Conservation (phyloP, 2,329 filamentous ascomycete species). For the Monosporascus cannonballus region DNA sequence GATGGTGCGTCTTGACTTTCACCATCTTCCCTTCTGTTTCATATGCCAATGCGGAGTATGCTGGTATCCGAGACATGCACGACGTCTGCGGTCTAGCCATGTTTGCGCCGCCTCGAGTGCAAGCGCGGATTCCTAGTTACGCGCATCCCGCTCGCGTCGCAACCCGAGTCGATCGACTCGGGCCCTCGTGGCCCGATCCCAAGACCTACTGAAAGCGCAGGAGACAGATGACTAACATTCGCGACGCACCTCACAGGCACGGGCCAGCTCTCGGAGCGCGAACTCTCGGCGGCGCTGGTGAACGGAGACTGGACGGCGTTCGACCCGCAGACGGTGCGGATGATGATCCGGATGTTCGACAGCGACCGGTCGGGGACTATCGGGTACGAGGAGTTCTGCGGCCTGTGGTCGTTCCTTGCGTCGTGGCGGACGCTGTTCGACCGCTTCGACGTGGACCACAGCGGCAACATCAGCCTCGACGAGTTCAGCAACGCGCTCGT, state of each 20-base stretch:
- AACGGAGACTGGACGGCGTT: conserved; percentile 96
- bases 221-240: background rate
- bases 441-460: conserved; percentile 83
- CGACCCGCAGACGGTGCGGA: conserved; percentile 86
- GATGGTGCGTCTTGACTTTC: conserved; percentile 47
- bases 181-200: background rate
- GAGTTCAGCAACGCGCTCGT: conserved; percentile 90
- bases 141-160: no score
- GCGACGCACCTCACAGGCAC: conserved; percentile 44
- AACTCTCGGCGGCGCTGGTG: conserved; percentile 84
- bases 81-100: no score
- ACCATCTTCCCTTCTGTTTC: background rate
- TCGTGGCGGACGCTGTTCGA: conserved; percentile 94
- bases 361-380: conserved; percentile 83
- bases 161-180: no score
- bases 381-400: conserved; percentile 93
- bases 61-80: no score
- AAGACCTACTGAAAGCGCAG: no score
- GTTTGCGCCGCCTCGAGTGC: no score
- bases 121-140: no score
- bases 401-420: conserved; percentile 90
- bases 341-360: conserved; percentile 99
- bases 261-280: conserved; percentile 77
- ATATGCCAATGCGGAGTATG: background rate
- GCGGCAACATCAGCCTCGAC: conserved; percentile 75